Evolutionary conservation across 2,329 filamentous ascomycete genomes (phyloP), one percentile per base, ranked within the genome.

Genomic region (Colletotrichum musicola): DNA sequence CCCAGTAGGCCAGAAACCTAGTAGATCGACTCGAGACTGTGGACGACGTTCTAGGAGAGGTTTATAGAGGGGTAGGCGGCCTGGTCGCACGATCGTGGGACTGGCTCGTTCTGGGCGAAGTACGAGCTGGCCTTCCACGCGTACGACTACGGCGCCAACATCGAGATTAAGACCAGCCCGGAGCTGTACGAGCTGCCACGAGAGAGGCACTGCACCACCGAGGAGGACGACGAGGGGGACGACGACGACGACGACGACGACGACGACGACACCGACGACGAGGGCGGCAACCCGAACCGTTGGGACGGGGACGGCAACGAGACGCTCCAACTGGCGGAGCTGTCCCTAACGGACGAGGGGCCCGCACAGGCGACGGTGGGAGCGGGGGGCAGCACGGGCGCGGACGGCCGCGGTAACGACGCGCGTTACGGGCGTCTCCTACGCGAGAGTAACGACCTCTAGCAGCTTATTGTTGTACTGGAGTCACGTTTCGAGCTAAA

Each of bases 341-440:
- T n/a, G n/a, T n/a, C n/a, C n/a, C n/a, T n/a, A n/a, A 51, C 18
- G 30, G 57, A 38, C 25, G n/a, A 2, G 5, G 44, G 12, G 40
- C 27, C 13, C 9, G 6, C 35, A 38, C 53, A 4, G 71, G 72
- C 57, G 12, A 69, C 30, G 70, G 68, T 5, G 69, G 72, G 3
- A 70, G 71, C 2, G 70, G 72, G 7, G 67, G 30, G 27, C n/a
- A n/a, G n/a, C n/a, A n/a, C n/a, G n/a, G n/a, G n/a, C n/a, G n/a
- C n/a, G n/a, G n/a, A n/a, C n/a, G n/a, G n/a, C n/a, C n/a, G n/a
- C n/a, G n/a, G n/a, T n/a, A n/a, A n/a, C n/a, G n/a, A n/a, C n/a
- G n/a, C n/a, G n/a, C n/a, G n/a, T n/a, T n/a, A n/a, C n/a, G n/a
- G n/a, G n/a, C n/a, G n/a, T n/a, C n/a, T n/a, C n/a, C n/a, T n/a